A percentile compares a stretch with the other conserved stretches of the same genome.
These are phyloP conservation scores for Lycium barbarum DNA, from an alignment of 257 asterid species.

Conservation along the genomic window DNA sequence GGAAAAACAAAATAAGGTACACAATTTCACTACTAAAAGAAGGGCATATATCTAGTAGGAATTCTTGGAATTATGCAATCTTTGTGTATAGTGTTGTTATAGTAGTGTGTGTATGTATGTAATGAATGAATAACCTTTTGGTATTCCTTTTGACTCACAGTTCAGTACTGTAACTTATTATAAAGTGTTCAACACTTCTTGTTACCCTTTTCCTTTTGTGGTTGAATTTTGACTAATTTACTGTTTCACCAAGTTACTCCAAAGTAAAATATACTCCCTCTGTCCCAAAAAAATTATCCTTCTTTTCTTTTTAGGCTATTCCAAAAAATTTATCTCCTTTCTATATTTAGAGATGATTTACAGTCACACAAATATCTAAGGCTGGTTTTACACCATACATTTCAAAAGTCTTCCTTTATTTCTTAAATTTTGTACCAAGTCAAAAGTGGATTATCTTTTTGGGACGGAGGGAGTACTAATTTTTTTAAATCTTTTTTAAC, in stretches of 20 bases:
- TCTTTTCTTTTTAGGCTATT: too few species aligned
- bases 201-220: neutral
- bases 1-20: neutral
- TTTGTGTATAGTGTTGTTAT: constrained; percentile 26
- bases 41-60: neutral
- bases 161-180: constrained; percentile 10
- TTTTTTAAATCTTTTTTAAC: too few species aligned
- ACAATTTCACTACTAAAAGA: neutral
- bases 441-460: too few species aligned
- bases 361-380: too few species aligned
- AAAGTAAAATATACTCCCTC: too few species aligned
- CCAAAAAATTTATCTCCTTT: too few species aligned
- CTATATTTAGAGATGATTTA: too few species aligned
- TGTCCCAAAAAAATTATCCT: too few species aligned
- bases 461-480: too few species aligned
- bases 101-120: constrained; percentile 2
- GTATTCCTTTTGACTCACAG: constrained; percentile 39
- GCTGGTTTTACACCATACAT: too few species aligned
- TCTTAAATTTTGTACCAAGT: too few species aligned
- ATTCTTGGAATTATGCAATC: constrained; percentile 23
- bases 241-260: neutral
- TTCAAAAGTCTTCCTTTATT: too few species aligned
- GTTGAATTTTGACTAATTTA: neutral
- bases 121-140: constrained; percentile 25
- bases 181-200: neutral